These are phyloP conservation scores for Pterocarpus macrocarpus DNA, from an alignment of 306 rosid genomes.

Conservation along the genomic window DNA sequence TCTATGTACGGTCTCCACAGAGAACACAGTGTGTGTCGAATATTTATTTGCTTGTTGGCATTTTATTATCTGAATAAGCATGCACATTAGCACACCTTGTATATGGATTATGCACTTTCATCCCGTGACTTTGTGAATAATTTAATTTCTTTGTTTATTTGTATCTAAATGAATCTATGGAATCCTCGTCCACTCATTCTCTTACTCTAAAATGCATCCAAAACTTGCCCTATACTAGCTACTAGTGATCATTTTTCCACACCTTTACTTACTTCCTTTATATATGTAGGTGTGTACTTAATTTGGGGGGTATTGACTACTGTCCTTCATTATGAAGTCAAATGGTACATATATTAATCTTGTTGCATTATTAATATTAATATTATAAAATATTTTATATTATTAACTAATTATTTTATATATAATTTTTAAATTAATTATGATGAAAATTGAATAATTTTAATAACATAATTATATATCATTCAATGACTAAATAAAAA, in stretches of 20 bases:
- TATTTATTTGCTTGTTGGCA: constrained; percentile 13
- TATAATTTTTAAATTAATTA: too few relatives aligned
- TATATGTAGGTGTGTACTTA: background rate
- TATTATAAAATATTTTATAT: too few relatives aligned
- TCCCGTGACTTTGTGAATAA: background rate
- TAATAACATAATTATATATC: too few relatives aligned
- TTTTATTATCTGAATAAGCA: constrained; percentile 3
- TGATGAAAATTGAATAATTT: too few relatives aligned
- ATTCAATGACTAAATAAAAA: too few relatives aligned
- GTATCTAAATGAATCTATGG: constrained; percentile 45
- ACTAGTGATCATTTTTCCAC: background rate
- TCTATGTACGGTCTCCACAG: background rate
- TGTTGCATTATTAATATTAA: too few relatives aligned
- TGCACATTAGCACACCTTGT: constrained; percentile 2
- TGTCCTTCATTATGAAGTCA: background rate
- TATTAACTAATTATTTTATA: too few relatives aligned
- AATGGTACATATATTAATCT: too few relatives aligned
- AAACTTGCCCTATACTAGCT: background rate
- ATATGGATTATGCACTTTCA: background rate
- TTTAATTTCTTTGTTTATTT: constrained; percentile 8
- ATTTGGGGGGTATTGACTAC: background rate
- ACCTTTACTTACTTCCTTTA: background rate
- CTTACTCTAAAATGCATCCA: background rate
- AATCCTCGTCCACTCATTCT: constrained; percentile 35
- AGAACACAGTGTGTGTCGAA: background rate